Conservation (phyloP, 164 flowering plant genomes). For the Warburgia ugandensis region DNA sequence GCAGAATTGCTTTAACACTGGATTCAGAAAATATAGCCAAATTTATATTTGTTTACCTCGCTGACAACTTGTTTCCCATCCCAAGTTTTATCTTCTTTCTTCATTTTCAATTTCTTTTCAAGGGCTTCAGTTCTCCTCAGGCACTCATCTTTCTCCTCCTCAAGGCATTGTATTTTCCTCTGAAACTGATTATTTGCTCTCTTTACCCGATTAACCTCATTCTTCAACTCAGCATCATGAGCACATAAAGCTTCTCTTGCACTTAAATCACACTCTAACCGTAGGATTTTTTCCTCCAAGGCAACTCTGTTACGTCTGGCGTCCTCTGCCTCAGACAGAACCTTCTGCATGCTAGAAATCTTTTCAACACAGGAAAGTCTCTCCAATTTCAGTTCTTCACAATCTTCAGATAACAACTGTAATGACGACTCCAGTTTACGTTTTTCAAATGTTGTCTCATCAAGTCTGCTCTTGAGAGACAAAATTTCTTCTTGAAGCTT, state of each 20-base stretch:
- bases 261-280: constrained; percentile 41
- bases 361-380: constrained; percentile 40
- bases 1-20: background rate
- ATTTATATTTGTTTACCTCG: constrained; percentile 9
- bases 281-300: constrained; percentile 57
- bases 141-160: constrained; percentile 44
- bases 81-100: constrained; percentile 29
- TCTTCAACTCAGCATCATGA: constrained; percentile 48
- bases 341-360: constrained; percentile 36
- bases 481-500: constrained; percentile 42
- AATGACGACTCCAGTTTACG: constrained; percentile 43
- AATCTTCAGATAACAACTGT: constrained; percentile 27
- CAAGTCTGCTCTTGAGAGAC: constrained; percentile 34
- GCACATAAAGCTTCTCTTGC: constrained; percentile 43
- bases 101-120: constrained; percentile 38
- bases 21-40: constrained; percentile 10
- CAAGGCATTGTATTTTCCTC: constrained; percentile 40
- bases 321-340: constrained; percentile 44
- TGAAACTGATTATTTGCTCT: constrained; percentile 47
- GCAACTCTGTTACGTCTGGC: constrained; percentile 27
- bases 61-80: constrained; percentile 7
- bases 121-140: constrained; percentile 34
- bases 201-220: constrained; percentile 45
- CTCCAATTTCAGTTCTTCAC: constrained; percentile 49
- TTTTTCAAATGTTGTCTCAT: constrained; percentile 38